Evolutionary conservation across 352 stramenopile genomes (phyloP).

Genomic region (Phytophthora sp.): DNA sequence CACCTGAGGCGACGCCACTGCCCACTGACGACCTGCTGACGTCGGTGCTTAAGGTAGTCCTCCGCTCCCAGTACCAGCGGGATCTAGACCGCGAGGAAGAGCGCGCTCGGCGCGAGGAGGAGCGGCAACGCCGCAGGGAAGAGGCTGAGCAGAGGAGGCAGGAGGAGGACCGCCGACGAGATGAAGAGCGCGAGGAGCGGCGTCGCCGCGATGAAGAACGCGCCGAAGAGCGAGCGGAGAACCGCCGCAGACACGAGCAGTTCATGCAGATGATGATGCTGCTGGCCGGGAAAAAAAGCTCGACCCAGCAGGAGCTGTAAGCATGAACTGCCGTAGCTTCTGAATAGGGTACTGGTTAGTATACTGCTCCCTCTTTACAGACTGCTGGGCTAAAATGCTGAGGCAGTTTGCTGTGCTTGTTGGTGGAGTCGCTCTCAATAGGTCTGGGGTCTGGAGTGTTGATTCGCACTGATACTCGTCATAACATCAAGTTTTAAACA

Average conservation of each 20-base stretch:
- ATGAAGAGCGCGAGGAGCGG: slow-evolving; percentile 41
- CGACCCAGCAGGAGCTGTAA: slow-evolving; percentile 13
- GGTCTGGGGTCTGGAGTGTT: too few species aligned
- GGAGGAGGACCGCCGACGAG: slow-evolving; percentile 39
- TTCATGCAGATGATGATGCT: slow-evolving; percentile 53
- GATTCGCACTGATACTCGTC: too few species aligned
- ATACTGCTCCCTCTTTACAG: slow-evolving; percentile 23
- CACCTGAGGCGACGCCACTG: slow-evolving; percentile 19
- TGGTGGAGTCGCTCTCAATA: too few species aligned
- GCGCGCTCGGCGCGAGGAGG: slow-evolving; percentile 28
- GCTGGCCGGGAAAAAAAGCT: slow-evolving; percentile 30
- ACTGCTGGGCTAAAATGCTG: too few species aligned
- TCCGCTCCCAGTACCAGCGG: slow-evolving; percentile 43
- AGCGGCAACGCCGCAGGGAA: slow-evolving; percentile 32
- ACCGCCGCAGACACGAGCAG: slow-evolving; percentile 41
- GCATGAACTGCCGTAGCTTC: too few species aligned
- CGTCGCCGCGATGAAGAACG: slow-evolving; percentile 37
- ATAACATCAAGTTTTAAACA: too few species aligned
- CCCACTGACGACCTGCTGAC: slow-evolving; percentile 37
- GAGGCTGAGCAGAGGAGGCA: slow-evolving; percentile 34
- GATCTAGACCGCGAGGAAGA: slow-evolving; percentile 45
- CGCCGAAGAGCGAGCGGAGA: slow-evolving; percentile 37
- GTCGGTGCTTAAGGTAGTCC: slow-evolving; percentile 40
- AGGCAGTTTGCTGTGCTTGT: too few species aligned
- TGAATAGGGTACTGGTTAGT: slow-evolving; percentile 4